A percentile compares a stretch with the other conserved stretches of the same genome.
phyloP scores from a whole-genome alignment of 2,329 filamentous ascomycete species.

The Colletotrichum australisinense region DNA sequence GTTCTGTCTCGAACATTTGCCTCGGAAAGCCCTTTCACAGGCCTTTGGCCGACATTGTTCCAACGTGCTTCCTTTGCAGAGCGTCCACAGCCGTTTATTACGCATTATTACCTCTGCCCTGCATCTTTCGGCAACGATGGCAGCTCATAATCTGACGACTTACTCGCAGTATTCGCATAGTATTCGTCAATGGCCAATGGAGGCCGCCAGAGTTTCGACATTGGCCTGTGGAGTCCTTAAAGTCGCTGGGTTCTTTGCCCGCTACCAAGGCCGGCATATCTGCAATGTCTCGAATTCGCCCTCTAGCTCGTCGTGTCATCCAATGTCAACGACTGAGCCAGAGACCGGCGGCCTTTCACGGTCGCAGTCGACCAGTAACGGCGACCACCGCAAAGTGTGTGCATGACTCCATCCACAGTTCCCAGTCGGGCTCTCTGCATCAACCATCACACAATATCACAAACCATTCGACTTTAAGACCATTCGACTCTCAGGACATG shows the following conservation, averaged over 20 bases:
- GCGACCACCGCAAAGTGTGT: constrained; percentile 20
- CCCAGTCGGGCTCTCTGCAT: constrained; percentile 18
- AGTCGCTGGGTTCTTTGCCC: constrained; percentile 3
- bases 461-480: constrained; percentile 34
- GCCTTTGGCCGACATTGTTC: constrained; percentile 1
- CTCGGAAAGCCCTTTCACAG: constrained; percentile 22
- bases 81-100: neutral
- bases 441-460: constrained; percentile 32
- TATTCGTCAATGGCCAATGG: constrained; percentile 15
- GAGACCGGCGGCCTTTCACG: constrained; percentile 10
- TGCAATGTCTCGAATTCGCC: constrained; percentile 30
- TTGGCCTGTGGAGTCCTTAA: constrained; percentile 8
- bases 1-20: constrained; percentile 19
- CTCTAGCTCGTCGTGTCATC: constrained; percentile 12
- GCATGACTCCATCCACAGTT: constrained; percentile 31
- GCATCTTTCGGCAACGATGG: constrained; percentile 8
- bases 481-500: constrained; percentile 22
- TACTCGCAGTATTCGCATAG: constrained; percentile 16
- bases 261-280: constrained; percentile 13
- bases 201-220: constrained; percentile 21
- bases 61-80: neutral
- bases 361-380: constrained; percentile 24
- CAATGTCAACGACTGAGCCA: constrained; percentile 4
- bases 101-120: constrained; percentile 2
- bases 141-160: constrained; percentile 8